A percentile compares a stretch with the other conserved stretches of the same genome.
Conservation (phyloP, 2,329 filamentous ascomycete genomes). For the Cadophora luteo-olivacea region DNA sequence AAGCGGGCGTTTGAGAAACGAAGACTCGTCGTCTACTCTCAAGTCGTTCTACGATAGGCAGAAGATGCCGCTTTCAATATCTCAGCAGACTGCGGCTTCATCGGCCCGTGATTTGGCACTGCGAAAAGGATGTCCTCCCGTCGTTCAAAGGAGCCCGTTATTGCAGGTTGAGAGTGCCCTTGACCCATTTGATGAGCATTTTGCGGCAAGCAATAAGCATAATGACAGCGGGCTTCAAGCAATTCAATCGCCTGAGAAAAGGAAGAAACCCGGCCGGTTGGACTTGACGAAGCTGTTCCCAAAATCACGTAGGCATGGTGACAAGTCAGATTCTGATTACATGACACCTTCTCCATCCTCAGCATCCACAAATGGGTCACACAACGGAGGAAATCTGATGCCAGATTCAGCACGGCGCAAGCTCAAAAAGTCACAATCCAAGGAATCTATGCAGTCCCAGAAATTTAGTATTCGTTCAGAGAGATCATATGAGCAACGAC, state of each 20-base stretch:
- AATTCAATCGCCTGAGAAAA: slow-evolving; percentile 25
- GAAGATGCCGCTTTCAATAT: slow-evolving; percentile 48
- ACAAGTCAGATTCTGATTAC: slow-evolving; percentile 28
- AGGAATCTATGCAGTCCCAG: slow-evolving; percentile 40
- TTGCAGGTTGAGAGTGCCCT: slow-evolving; percentile 36
- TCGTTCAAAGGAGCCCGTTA: slow-evolving; percentile 39
- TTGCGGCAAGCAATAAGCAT: slow-evolving; percentile 22
- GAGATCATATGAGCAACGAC: slow-evolving; percentile 31
- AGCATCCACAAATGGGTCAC: slow-evolving; percentile 29
- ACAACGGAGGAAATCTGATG: slow-evolving; percentile 3
- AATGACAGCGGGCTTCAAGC: slow-evolving; percentile 8
- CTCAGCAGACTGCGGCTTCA: slow-evolving; percentile 52
- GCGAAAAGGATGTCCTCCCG: slow-evolving; percentile 46
- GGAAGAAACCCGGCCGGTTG: slow-evolving; percentile 41
- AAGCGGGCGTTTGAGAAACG: slow-evolving; percentile 42
- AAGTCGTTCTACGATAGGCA: slow-evolving; percentile 54
- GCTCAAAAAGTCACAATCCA: slow-evolving; percentile 38
- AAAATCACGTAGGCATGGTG: slow-evolving; percentile 32
- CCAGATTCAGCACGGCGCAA: slow-evolving; percentile 30
- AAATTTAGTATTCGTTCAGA: slow-evolving; percentile 36
- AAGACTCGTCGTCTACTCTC: slow-evolving; percentile 53
- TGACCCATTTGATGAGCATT: slow-evolving; percentile 36
- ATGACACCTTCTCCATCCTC: slow-evolving; percentile 32
- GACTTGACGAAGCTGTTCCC: slow-evolving; percentile 44
- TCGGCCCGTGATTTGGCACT: slow-evolving; percentile 48